Percentiles rank a stretch among this genome's conserved stretches.
Conservation (phyloP, 768 basidiomycete genomes). For the Boletus sensibilis region DNA sequence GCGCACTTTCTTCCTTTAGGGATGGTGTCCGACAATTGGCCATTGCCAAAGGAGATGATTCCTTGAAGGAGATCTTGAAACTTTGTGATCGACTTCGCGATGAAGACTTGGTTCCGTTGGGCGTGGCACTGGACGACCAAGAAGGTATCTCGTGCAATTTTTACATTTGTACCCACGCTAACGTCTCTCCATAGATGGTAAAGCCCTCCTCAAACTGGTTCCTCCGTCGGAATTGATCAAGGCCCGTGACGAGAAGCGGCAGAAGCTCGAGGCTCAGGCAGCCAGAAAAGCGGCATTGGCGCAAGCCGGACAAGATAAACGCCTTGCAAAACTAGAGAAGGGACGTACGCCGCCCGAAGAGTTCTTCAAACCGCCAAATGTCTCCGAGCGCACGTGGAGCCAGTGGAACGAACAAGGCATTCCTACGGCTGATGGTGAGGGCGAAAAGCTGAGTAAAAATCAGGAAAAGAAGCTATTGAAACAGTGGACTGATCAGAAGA, state of each 20-base stretch:
- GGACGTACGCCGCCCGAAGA: slow-evolving; percentile 72
- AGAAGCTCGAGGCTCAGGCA: slow-evolving; percentile 68
- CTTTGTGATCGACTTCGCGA: slow-evolving; percentile 91
- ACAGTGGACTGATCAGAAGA: slow-evolving; percentile 69
- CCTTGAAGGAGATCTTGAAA: slow-evolving; percentile 76
- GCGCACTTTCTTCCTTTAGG: slow-evolving; percentile 83
- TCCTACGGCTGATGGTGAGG: slow-evolving; percentile 81
- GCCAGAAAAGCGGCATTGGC: slow-evolving; percentile 73
- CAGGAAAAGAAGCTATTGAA: slow-evolving; percentile 76
- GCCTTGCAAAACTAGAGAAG: slow-evolving; percentile 78
- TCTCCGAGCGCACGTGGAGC: slow-evolving; percentile 67
- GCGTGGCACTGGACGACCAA: slow-evolving; percentile 95
- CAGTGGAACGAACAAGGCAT: slow-evolving; percentile 86
- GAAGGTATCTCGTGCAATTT: slow-evolving; percentile 56
- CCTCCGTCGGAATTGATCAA: slow-evolving; percentile 77
- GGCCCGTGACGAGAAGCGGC: slow-evolving; percentile 86
- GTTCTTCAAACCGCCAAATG: slow-evolving; percentile 83
- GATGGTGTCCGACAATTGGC: slow-evolving; percentile 85
- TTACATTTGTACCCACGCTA: neutral
- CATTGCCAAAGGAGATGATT: slow-evolving; percentile 62
- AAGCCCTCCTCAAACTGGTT: slow-evolving; percentile 90
- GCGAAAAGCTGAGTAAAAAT: slow-evolving; percentile 83
- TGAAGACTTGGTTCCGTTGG: slow-evolving; percentile 85
- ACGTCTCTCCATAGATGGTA: slow-evolving; percentile 62
- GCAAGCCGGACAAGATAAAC: slow-evolving; percentile 65